These are phyloP conservation scores for Manihot esculenta DNA, from an alignment of 441 rosid species.

Conservation along the genomic window DNA sequence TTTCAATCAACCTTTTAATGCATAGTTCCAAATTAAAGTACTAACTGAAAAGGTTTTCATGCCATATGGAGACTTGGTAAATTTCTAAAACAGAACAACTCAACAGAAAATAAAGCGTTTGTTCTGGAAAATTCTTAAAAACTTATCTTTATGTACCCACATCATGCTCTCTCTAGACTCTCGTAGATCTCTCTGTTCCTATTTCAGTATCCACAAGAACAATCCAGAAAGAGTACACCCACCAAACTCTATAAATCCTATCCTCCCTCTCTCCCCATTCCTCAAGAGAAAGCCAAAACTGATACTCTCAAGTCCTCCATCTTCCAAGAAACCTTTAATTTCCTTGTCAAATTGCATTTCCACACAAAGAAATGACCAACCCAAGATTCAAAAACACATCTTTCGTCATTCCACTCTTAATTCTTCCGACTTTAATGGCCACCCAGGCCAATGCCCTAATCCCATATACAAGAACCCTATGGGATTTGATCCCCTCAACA, in stretches of 20 bases:
- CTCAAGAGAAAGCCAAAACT: neutral
- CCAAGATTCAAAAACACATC: neutral
- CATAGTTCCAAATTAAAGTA: no score
- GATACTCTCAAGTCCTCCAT: neutral
- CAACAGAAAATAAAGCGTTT: no score
- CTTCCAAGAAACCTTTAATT: no score
- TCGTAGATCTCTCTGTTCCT: neutral
- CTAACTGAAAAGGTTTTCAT: no score
- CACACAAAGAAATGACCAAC: slow-evolving; percentile 10
- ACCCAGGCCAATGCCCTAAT: slow-evolving; percentile 22
- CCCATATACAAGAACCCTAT: slow-evolving; percentile 31
- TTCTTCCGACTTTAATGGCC: neutral
- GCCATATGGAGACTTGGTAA: no score
- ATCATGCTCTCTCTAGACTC: slow-evolving; percentile 13
- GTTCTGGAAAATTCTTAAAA: slow-evolving; percentile 1
- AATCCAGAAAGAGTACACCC: slow-evolving; percentile 3
- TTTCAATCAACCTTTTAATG: no score
- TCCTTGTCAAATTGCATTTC: no score
- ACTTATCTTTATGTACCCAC: no score
- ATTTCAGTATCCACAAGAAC: neutral
- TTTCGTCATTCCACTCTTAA: neutral
- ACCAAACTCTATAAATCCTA: slow-evolving; percentile 3
- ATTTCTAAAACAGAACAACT: no score
- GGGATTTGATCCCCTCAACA: slow-evolving; percentile 27
- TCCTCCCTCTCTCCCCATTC: neutral